phyloP scores from a whole-genome alignment of 2,329 filamentous ascomycete genomes.

The Teratosphaeria gauchensis region DNA sequence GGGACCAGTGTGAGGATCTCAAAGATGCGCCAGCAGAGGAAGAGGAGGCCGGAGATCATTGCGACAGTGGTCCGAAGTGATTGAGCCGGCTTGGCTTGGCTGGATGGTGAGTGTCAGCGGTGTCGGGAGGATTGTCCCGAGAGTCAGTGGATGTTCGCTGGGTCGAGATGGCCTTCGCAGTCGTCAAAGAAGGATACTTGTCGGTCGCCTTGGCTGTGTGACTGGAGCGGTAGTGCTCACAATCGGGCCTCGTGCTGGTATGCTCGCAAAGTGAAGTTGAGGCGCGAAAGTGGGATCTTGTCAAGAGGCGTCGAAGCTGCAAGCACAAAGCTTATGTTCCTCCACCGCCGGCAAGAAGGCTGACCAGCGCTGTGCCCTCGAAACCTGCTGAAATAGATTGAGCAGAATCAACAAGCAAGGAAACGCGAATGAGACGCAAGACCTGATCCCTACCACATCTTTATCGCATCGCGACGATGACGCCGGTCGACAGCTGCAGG shows the following conservation, averaged over 20 bases:
- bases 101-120: neutral
- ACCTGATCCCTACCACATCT: neutral
- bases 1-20: conserved; percentile 55
- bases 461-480: neutral
- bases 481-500: neutral
- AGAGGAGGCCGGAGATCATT: conserved; percentile 47
- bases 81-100: neutral
- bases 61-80: neutral
- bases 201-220: neutral
- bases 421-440: neutral
- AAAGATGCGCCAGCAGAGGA: conserved; percentile 51
- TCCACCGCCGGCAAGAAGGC: neutral
- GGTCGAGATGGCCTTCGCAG: neutral
- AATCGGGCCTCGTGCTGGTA: neutral
- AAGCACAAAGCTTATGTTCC: neutral
- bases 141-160: neutral
- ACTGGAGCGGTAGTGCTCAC: neutral
- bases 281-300: neutral
- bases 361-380: neutral
- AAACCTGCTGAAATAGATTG: neutral
- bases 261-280: neutral
- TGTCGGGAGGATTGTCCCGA: neutral
- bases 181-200: neutral
- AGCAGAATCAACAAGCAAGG: neutral
- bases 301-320: neutral